Base-by-base conservation (phyloP, 345 rosid species). In the Raphanus raphanistrum region DNA sequence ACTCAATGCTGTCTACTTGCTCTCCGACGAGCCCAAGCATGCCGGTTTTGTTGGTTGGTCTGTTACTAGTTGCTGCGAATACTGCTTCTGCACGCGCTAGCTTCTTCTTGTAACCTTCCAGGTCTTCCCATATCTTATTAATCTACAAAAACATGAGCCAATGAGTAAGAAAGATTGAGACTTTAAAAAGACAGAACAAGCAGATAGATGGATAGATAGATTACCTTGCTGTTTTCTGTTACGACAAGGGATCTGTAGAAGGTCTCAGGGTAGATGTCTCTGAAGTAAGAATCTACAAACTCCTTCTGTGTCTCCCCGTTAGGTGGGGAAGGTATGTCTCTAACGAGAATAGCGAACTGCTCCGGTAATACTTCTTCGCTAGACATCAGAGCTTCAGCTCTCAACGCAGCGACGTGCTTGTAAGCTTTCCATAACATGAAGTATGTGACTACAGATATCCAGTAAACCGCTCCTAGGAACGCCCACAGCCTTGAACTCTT, bases 71-170 rank as follows among this genome's bases (percentile, higher is more conserved):
- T 32, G 73, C 71, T 3, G 76, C 85, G 61, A 75, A 79, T 52
- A 86, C 52, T 2, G 89, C 92, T 82, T 92, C 97, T 6, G 94
- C 88, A 7, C 75, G 97, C 3, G 75, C 89, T 43, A 92, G 97
- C 85, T 92, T 94, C 88, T 90, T 94, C 76, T 75, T 90, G 85
- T 77, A 94, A 28, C 90, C 91, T 83, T 90, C 96, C 82, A 94
- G 70, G 21, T 86, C 82, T 68, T 72, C 60, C 83, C 88, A 87
- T 67, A 92, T 87, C 84, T 94, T 92, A 82, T 92, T 81, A 68
- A 86, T 93, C 98, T 94, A 75, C 8, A 63, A 31, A 50, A 52
- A 79, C 66, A 13, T 13, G 54, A 45, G 55, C 55, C 55, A 50
- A 1, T 2, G 55, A n/a, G 55, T 50, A n/a, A n/a, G 2, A 50